Conservation (phyloP, 2,329 filamentous ascomycete genomes). For the Drechslerella dactyloides region DNA sequence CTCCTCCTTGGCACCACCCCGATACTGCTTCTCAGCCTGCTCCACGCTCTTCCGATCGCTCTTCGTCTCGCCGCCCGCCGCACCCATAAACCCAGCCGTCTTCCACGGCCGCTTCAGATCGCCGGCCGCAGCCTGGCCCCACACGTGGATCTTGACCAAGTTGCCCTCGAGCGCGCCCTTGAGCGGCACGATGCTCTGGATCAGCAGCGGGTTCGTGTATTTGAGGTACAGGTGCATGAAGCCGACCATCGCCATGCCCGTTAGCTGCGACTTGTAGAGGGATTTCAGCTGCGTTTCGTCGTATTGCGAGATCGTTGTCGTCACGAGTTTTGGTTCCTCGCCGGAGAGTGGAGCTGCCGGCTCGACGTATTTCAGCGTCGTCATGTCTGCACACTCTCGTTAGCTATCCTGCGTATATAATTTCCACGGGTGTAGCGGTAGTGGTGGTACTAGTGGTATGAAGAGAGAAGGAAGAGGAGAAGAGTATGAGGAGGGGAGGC, state of each 20-base stretch:
- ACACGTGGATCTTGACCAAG: conserved; percentile 92
- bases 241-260: conserved; percentile 96
- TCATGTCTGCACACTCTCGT: no score
- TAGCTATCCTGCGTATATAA: no score
- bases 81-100: conserved; percentile 77
- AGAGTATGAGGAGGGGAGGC: conserved; percentile 53
- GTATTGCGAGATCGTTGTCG: conserved; percentile 95
- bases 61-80: conserved; percentile 72
- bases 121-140: conserved; percentile 82
- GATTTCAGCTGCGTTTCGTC: conserved; percentile 83
- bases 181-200: conserved; percentile 97
- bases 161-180: conserved; percentile 96
- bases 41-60: conserved; percentile 91
- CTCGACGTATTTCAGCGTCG: conserved; percentile 98
- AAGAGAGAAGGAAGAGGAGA: conserved; percentile 3
- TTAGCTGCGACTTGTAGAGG: conserved; percentile 87
- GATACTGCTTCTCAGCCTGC: conserved; percentile 75
- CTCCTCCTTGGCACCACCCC: conserved; percentile 75
- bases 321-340: conserved; percentile 94
- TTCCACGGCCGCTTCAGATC: conserved; percentile 98
- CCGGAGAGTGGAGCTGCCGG: conserved; percentile 88
- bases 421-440: no score
- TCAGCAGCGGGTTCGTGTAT: conserved; percentile 98
- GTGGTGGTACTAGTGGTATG: no score
- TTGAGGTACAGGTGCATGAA: conserved; percentile 99